phyloP scores from a whole-genome alignment of 805 yeast genomes.

The Wickerhamomyces rabaulensis region DNA sequence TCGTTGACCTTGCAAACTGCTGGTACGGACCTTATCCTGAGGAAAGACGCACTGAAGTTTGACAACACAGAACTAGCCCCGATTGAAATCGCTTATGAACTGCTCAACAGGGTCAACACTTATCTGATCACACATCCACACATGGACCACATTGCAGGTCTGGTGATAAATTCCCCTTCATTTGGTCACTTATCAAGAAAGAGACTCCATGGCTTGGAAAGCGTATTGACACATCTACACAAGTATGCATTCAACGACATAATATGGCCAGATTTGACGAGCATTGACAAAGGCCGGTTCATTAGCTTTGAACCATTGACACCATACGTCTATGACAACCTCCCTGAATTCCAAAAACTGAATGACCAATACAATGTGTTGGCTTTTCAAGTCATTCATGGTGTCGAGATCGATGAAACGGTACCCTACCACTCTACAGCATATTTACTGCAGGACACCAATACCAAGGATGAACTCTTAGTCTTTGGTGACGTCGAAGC shows the following conservation, averaged over 20 bases:
- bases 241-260: conserved; percentile 62
- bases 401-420: conserved; percentile 26
- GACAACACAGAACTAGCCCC: conserved; percentile 16
- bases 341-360: background rate
- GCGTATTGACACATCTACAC: conserved; percentile 47
- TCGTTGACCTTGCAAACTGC: background rate
- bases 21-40: background rate
- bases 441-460: conserved; percentile 43
- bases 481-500: conserved; percentile 85
- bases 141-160: conserved; percentile 69
- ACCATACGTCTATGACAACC: conserved; percentile 2
- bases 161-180: conserved; percentile 68
- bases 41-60: background rate
- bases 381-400: conserved; percentile 37
- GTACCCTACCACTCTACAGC: conserved; percentile 43
- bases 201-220: conserved; percentile 46
- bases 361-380: conserved; percentile 20
- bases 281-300: conserved; percentile 23
- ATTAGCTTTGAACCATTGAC: conserved; percentile 16
- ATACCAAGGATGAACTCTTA: conserved; percentile 36
- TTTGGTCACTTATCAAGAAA: conserved; percentile 33
- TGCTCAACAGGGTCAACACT: conserved; percentile 34
- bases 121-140: conserved; percentile 77
- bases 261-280: conserved; percentile 70
- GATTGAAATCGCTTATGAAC: conserved; percentile 24